These are phyloP conservation scores for Phytophthora niederhauseri DNA, from an alignment of 352 stramenopile genomes.

Conservation along the genomic window DNA sequence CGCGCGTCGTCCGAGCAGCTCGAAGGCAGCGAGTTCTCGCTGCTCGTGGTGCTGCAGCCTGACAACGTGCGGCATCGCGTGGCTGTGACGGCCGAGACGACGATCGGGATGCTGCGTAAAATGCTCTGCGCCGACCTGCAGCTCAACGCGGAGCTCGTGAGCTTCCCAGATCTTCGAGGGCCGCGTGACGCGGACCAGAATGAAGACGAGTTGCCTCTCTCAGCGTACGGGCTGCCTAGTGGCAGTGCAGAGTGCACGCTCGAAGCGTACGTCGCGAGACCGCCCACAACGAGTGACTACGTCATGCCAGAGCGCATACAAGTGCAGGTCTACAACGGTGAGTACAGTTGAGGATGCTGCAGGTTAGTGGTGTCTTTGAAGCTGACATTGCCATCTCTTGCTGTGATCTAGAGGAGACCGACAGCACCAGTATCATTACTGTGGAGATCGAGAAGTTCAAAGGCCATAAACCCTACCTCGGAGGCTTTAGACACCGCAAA, in stretches of 20 bases:
- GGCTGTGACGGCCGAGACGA: constrained; percentile 53
- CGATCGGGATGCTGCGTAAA: constrained; percentile 55
- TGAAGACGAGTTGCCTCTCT: constrained; percentile 47
- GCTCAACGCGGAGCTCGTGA: constrained; percentile 57
- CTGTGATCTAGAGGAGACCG: constrained; percentile 42
- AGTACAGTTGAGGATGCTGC: background rate
- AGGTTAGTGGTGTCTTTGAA: background rate
- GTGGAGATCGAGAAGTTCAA: constrained; percentile 83
- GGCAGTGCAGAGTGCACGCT: constrained; percentile 45
- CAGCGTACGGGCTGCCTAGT: constrained; percentile 40
- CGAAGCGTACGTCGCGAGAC: constrained; percentile 54
- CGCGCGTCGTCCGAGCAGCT: constrained; percentile 28
- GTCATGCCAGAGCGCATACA: constrained; percentile 86
- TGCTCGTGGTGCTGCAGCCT: constrained; percentile 76
- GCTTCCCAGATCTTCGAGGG: constrained; percentile 61
- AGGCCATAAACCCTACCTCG: constrained; percentile 86
- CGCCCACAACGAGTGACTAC: constrained; percentile 63
- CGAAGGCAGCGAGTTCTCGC: constrained; percentile 45
- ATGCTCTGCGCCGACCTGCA: constrained; percentile 67
- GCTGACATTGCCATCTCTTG: background rate
- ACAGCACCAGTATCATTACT: constrained; percentile 52
- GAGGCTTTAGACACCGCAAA: constrained; percentile 89
- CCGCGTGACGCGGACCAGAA: constrained; percentile 32
- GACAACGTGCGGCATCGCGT: constrained; percentile 80
- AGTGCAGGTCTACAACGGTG: constrained; percentile 74